phyloP scores from a whole-genome alignment of 768 basidiomycete genomes.

The Russula virescens region DNA sequence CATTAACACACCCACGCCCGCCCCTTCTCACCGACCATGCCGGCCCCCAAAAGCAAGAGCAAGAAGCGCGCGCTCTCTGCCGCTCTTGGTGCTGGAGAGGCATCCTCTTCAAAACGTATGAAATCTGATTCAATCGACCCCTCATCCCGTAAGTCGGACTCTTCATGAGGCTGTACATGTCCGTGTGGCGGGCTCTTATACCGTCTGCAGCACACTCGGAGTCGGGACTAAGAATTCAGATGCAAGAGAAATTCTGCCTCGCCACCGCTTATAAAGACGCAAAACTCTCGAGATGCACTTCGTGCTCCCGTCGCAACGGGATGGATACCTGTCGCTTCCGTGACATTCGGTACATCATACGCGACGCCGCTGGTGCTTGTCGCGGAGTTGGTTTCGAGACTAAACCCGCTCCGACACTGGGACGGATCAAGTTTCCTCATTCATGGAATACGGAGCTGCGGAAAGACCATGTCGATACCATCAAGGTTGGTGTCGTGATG shows the following conservation, averaged over 20 bases:
- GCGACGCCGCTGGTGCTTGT: conserved; percentile 49
- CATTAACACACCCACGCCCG: conserved; percentile 5
- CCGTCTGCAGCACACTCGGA: conserved; percentile 5
- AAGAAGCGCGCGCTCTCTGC: conserved; percentile 16
- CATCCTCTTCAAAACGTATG: conserved; percentile 18
- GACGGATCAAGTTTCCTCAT: conserved; percentile 10
- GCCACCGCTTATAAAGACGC: conserved; percentile 20
- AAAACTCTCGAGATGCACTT: conserved; percentile 71
- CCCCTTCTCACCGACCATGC: conserved; percentile 8
- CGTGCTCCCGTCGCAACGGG: conserved; percentile 79
- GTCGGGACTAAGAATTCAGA: neutral
- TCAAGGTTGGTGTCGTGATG: conserved; percentile 40
- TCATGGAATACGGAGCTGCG: conserved; percentile 24
- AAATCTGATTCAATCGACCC: conserved; percentile 18
- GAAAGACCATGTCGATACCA: conserved; percentile 49
- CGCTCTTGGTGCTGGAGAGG: conserved; percentile 6
- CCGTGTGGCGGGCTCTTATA: conserved; percentile 11
- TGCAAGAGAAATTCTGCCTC: conserved; percentile 22
- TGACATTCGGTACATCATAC: conserved; percentile 68
- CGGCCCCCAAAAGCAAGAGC: conserved; percentile 10
- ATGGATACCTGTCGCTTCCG: conserved; percentile 84
- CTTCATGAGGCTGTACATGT: neutral
- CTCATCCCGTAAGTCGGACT: conserved; percentile 7
- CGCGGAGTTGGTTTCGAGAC: conserved; percentile 54
- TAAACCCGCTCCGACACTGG: conserved; percentile 6